Conservation (phyloP, 2,329 filamentous ascomycete genomes). For the Alternaria ethzedia region DNA sequence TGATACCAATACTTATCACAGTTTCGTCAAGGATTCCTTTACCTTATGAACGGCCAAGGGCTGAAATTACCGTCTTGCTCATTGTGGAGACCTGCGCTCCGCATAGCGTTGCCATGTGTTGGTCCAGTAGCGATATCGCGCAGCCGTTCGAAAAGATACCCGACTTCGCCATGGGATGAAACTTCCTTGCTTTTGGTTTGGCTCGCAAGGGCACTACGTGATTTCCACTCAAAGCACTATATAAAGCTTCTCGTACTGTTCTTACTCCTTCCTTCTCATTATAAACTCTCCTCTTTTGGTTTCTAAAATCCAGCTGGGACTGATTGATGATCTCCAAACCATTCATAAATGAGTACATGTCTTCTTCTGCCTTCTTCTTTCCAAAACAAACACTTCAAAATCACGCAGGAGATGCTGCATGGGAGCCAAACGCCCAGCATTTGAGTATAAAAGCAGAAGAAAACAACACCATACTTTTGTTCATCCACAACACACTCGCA, state of each 20-base stretch:
- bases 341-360: neutral
- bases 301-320: too few species aligned
- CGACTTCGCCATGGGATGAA: neutral
- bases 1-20: neutral
- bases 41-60: neutral
- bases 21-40: neutral
- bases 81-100: neutral
- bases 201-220: rapidly evolving
- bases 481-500: neutral
- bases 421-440: neutral
- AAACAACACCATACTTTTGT: too few species aligned
- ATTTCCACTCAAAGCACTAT: neutral
- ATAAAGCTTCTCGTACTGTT: neutral
- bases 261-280: neutral
- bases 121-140: neutral
- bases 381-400: neutral
- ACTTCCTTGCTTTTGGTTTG: neutral
- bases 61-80: neutral
- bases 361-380: neutral
- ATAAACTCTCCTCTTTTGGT: neutral
- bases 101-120: neutral
- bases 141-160: neutral
- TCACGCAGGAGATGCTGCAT: rapidly evolving
- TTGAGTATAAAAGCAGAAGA: neutral
- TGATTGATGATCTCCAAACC: too few species aligned